These are phyloP conservation scores for Fagopyrum homotropicum DNA, from an alignment of 148 eudicot species.

Conservation along the genomic window DNA sequence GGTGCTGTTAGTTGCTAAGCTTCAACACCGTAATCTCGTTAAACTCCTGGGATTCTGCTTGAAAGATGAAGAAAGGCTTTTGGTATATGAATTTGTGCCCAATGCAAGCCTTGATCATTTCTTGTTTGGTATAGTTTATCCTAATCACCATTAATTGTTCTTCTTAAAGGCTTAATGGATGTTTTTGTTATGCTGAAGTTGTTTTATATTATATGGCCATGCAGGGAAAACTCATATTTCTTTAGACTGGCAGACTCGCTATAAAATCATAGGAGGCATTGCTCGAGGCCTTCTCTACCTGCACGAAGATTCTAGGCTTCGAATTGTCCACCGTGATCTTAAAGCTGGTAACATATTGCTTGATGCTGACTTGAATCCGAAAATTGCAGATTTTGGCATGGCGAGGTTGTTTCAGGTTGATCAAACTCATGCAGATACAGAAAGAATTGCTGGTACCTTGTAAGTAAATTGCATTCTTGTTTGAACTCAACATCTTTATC, in stretches of 20 bases:
- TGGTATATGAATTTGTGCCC: constrained; percentile 23
- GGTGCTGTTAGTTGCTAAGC: constrained; percentile 34
- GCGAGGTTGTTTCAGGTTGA: constrained; percentile 28
- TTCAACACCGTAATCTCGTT: constrained; percentile 42
- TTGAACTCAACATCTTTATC: not conserved
- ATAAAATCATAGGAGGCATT: constrained; percentile 26
- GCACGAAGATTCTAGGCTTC: constrained; percentile 25
- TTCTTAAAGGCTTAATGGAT: not conserved
- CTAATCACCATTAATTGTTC: not conserved
- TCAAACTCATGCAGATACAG: constrained; percentile 23
- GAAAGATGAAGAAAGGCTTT: constrained; percentile 21
- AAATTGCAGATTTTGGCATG: constrained; percentile 34
- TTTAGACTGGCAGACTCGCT: constrained; percentile 23
- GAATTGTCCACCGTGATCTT: constrained; percentile 27
- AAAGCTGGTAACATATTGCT: constrained; percentile 30
- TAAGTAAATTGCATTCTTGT: constrained; percentile 17
- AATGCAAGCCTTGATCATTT: constrained; percentile 10
- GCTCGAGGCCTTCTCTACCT: constrained; percentile 24
- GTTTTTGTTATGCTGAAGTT: not conserved
- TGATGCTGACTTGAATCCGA: constrained; percentile 25
- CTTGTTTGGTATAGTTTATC: constrained; percentile 12
- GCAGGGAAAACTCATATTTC: constrained; percentile 10
- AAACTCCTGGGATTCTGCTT: constrained; percentile 28
- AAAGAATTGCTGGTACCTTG: constrained; percentile 29
- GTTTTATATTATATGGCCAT: not conserved